phyloP scores from a whole-genome alignment of 805 yeast species.

The Yarrowia deformans region DNA sequence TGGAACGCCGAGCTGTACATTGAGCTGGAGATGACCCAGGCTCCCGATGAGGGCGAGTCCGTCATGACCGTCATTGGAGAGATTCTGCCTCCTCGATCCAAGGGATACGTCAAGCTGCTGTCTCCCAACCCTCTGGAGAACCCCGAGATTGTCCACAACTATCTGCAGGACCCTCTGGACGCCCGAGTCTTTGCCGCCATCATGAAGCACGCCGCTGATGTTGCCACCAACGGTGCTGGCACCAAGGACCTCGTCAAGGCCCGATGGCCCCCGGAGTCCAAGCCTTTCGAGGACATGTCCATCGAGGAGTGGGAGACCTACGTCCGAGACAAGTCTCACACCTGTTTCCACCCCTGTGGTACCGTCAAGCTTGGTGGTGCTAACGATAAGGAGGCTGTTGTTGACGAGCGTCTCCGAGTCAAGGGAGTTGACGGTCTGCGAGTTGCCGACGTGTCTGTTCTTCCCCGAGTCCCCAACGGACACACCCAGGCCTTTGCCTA shows the following conservation, averaged over 20 bases:
- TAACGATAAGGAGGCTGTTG: constrained; percentile 45
- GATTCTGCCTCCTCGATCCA: constrained; percentile 48
- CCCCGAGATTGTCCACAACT: constrained; percentile 47
- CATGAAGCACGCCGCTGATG: constrained; percentile 48
- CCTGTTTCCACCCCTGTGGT: constrained; percentile 52
- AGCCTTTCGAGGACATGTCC: constrained; percentile 46
- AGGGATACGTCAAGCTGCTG: constrained; percentile 47
- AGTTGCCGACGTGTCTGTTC: constrained; percentile 50
- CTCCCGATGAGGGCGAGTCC: constrained; percentile 46
- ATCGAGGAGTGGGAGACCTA: constrained; percentile 48
- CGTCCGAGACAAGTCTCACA: constrained; percentile 49
- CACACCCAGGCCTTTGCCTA: constrained; percentile 48
- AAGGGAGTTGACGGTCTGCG: constrained; percentile 49
- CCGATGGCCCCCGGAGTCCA: constrained; percentile 50
- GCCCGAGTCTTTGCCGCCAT: constrained; percentile 50
- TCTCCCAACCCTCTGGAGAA: constrained; percentile 47
- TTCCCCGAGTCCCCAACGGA: constrained; percentile 50
- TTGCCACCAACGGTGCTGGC: constrained; percentile 48
- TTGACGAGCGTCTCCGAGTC: constrained; percentile 49
- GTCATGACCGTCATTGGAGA: constrained; percentile 48
- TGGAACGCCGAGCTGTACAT: constrained; percentile 46
- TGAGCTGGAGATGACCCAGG: constrained; percentile 37
- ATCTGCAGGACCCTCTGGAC: constrained; percentile 49
- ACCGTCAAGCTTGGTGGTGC: constrained; percentile 46
- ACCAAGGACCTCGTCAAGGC: constrained; percentile 49